phyloP scores from a whole-genome alignment of 306 rosid species.

The Nissolia schottii region DNA sequence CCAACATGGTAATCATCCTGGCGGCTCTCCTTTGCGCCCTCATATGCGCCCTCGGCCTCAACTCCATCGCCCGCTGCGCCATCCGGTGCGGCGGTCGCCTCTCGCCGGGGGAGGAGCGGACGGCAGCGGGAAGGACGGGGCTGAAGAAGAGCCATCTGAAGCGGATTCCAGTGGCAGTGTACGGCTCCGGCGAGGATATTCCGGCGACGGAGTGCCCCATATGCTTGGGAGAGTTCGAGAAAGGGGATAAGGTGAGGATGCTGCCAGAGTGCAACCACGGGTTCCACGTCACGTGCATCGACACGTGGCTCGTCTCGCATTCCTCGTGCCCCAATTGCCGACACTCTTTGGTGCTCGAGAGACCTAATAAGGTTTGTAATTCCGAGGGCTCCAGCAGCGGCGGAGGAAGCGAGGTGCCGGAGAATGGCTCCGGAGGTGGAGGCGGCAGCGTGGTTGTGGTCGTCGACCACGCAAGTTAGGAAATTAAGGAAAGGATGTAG shows the following conservation, averaged over 20 bases:
- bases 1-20: slow-evolving; percentile 77
- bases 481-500: too few relatives aligned
- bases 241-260: slow-evolving; percentile 63
- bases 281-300: slow-evolving; percentile 80
- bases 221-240: slow-evolving; percentile 72
- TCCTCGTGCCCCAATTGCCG: slow-evolving; percentile 92
- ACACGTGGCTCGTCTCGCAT: slow-evolving; percentile 73
- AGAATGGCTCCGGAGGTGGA: slow-evolving; percentile 2
- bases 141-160: slow-evolving; percentile 52
- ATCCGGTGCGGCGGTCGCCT: slow-evolving; percentile 48
- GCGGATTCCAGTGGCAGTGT: slow-evolving; percentile 65
- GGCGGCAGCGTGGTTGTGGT: not conserved
- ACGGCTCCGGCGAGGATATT: slow-evolving; percentile 40
- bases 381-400: not conserved
- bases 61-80: slow-evolving; percentile 66
- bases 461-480: not conserved
- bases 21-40: slow-evolving; percentile 75
- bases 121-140: slow-evolving; percentile 40
- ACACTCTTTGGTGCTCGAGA: slow-evolving; percentile 45
- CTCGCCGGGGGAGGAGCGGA: slow-evolving; percentile 36
- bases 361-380: not conserved
- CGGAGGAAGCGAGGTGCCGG: not conserved
- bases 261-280: slow-evolving; percentile 80
- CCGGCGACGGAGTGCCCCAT: slow-evolving; percentile 80
- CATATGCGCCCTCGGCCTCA: slow-evolving; percentile 62